Percentiles rank a stretch among this genome's conserved stretches.
Evolutionary conservation across 2,329 filamentous ascomycete genomes (phyloP).

Genomic region (Colletotrichum sidae): DNA sequence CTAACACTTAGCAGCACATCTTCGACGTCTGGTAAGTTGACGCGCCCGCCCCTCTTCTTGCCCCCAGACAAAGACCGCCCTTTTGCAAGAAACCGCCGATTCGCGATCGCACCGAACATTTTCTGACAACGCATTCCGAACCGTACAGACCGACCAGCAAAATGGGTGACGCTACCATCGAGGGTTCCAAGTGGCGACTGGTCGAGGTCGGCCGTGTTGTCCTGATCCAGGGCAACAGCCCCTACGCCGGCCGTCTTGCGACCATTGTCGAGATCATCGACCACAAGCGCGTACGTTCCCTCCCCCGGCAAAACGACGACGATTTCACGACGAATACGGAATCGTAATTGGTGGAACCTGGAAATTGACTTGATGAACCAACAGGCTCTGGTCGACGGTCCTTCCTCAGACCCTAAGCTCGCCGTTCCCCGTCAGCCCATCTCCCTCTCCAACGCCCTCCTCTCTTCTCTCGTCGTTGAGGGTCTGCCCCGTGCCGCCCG

Average conservation of each 20-base stretch:
- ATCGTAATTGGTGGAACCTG: not conserved
- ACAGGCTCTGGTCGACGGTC: conserved; percentile 96
- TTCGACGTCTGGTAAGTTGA: conserved; percentile 38
- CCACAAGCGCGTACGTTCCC: conserved; percentile 96
- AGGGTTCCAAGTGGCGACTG: conserved; percentile 89
- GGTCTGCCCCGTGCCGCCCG: conserved; percentile 88
- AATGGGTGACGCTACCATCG: conserved; percentile 87
- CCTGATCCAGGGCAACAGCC: conserved; percentile 84
- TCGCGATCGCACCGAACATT: conserved; percentile 23
- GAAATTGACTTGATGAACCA: conserved; percentile 21
- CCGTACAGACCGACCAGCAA: conserved; percentile 68
- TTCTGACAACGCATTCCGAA: conserved; percentile 37
- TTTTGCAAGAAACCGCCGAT: conserved; percentile 42
- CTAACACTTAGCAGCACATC: conserved; percentile 37
- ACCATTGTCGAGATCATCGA: conserved; percentile 99
- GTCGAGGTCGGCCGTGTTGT: conserved; percentile 99
- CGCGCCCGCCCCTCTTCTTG: conserved; percentile 34
- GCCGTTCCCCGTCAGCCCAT: conserved; percentile 89
- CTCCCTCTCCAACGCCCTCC: conserved; percentile 83
- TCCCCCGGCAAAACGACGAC: conserved; percentile 21
- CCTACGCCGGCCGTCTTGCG: conserved; percentile 87
- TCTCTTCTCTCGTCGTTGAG: conserved; percentile 89
- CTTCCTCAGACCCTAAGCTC: conserved; percentile 82
- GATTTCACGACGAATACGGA: not conserved
- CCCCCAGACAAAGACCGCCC: conserved; percentile 35